A percentile compares a stretch with the other conserved stretches of the same genome.
These are phyloP conservation scores for Ilex paraguariensis DNA, from an alignment of 305 asterid species.

Conservation along the genomic window DNA sequence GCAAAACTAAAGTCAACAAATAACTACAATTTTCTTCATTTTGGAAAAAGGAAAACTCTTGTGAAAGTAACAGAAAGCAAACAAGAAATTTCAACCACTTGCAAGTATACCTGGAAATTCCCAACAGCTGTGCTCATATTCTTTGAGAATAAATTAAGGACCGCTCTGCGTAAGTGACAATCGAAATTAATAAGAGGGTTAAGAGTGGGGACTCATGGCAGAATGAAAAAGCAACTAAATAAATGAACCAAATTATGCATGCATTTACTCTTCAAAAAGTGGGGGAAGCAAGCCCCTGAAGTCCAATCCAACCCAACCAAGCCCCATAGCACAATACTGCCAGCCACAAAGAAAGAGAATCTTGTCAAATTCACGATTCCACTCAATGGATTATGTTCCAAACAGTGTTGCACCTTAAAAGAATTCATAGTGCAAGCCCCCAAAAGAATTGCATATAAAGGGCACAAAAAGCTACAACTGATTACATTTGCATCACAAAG, in stretches of 20 bases:
- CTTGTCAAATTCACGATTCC: too few relatives aligned
- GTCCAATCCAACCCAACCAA: slow-evolving; percentile 91
- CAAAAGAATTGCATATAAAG: too few relatives aligned
- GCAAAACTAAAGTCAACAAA: too few relatives aligned
- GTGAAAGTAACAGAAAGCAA: too few relatives aligned
- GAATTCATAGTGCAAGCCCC: too few relatives aligned
- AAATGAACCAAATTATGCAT: not conserved
- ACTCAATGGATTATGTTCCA: too few relatives aligned
- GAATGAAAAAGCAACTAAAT: slow-evolving; percentile 9
- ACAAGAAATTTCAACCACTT: not conserved
- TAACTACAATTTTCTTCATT: too few relatives aligned
- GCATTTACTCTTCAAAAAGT: slow-evolving; percentile 84
- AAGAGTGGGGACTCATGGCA: slow-evolving; percentile 10
- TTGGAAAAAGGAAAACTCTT: too few relatives aligned
- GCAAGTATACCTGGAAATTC: slow-evolving; percentile 67
- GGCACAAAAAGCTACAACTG: too few relatives aligned
- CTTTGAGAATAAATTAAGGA: slow-evolving; percentile 69
- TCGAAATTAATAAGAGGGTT: slow-evolving; percentile 16
- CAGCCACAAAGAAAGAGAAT: not conserved
- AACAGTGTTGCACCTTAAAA: too few relatives aligned
- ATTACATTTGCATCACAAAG: too few relatives aligned
- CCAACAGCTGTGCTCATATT: slow-evolving; percentile 80
- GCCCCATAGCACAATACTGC: slow-evolving; percentile 93
- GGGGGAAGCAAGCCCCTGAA: slow-evolving; percentile 88
- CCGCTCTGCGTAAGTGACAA: slow-evolving; percentile 55